Conservation (phyloP, 768 basidiomycete species). For the Auricularia cornea region DNA sequence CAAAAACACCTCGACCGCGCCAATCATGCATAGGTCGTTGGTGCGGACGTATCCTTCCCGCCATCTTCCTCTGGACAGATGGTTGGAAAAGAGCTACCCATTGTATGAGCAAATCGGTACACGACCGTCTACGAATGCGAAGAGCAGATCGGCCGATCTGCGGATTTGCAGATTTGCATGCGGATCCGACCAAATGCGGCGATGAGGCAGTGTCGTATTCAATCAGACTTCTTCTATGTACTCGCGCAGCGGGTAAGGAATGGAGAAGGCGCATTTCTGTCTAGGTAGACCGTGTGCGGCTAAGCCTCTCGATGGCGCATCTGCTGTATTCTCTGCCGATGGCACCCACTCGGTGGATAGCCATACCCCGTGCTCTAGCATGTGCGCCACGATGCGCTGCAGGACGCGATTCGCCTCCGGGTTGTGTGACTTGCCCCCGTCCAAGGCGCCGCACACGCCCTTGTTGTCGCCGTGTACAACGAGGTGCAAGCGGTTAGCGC, state of each 20-base stretch:
- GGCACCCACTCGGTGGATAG: slow-evolving; percentile 23
- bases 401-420: slow-evolving; percentile 15
- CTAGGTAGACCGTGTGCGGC: neutral
- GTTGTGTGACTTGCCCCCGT: slow-evolving; percentile 16
- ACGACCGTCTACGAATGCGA: too few species aligned
- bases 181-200: too few species aligned
- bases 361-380: slow-evolving; percentile 14
- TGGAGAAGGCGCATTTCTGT: neutral
- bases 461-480: slow-evolving; percentile 33
- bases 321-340: slow-evolving; percentile 27
- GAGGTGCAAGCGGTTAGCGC: slow-evolving; percentile 17
- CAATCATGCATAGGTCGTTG: too few species aligned
- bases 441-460: slow-evolving; percentile 31
- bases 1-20: too few species aligned
- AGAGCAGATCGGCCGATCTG: too few species aligned
- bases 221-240: neutral
- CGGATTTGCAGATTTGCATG: too few species aligned
- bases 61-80: too few species aligned
- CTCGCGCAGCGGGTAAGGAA: neutral
- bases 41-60: too few species aligned
- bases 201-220: too few species aligned
- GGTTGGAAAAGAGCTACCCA: too few species aligned
- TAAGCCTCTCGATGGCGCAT: slow-evolving; percentile 24
- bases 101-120: too few species aligned
- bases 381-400: slow-evolving; percentile 18